Base-by-base conservation (phyloP, 257 asterid genomes). In the Fraxinus excelsior region DNA sequence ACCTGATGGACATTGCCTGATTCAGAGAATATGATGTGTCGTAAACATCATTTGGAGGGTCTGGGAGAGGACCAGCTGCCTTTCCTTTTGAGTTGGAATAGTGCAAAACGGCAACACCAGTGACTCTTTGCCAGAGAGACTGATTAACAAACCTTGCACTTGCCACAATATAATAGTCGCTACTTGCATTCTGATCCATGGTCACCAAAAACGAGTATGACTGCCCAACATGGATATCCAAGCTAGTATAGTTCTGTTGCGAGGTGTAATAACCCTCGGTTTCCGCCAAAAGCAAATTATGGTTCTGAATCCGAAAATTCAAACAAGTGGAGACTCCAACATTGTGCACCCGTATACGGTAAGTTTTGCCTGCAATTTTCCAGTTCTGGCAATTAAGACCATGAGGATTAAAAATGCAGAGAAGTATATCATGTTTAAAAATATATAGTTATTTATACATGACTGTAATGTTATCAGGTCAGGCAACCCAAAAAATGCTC, bases 121-220 rank as follows among this genome's bases (percentile, higher is more conserved):
- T 95, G 38, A 95, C 99, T 62, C 88, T 89, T 73, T 95, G 87
- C 98, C 98, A 95, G n/a, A 84, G 62, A 38, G 98, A 84, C 82
- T 95, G 86, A 75, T 95, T 95, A 72, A 95, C 99, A 83, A 91
- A 90, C 80, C 99, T 85, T 51, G 99, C 88, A 81, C 98, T 95
- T 23, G 99, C 99, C 4, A 95, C 99, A 67, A 95, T 80, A 70
- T 95, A 95, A 85, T 95, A 95, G 80, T 95, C 98, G 28, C 93
- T 92, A 89, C 94, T 95, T 72, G 99, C 99, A 72, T 95, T 95
- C 85, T 95, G 99, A 87, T 95, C 97, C 98, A 87, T 93, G 40
- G 94, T 80, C 28, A 95, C 92, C 46, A 95, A 84, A 75, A 95
- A 95, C 11, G 96, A 70, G 86, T 80, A 95, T 2, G 99, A 92